Base-by-base conservation (phyloP, 192 early-diverging fungal species). In the Coemansia furcata region DNA sequence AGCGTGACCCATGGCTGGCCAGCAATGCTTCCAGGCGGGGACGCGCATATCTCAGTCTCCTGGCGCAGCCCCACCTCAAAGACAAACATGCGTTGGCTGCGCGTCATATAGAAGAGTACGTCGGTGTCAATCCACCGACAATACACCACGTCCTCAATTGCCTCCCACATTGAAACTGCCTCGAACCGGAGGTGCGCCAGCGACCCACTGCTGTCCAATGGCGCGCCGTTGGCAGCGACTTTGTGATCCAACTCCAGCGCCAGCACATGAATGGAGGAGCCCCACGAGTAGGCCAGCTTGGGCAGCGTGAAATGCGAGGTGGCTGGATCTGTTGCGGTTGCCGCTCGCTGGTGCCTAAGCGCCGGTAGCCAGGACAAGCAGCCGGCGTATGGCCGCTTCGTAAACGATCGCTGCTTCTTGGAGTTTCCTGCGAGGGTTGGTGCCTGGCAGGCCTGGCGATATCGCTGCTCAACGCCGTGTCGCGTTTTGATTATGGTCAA, bases 21-120 rank as follows among this genome's bases (percentile, higher is more conserved):
- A 14, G 59, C 66, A 19, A 83, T 75, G n/a, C 58, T 57, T 23
- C 67, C 64, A 4, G 78, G 78, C 29, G 78, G 78, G 17, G 73
- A 66, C 4, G 62, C 40, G 69, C 78, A 60, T 23, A 80, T 52
- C 61, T 72, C 70, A 1, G 78, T 74, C 30, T 76, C 76, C 29
- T 75, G 81, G 37, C 43, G 29, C 42, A 69, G 69, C 21, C 46
- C 52, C 5, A 52, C 61, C 43, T 83, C 81, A 37, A 78, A 61
- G n/a, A 76, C 81, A 75, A 83, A 83, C 12, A 83, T 57, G 6
- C 65, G 73, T 64, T 83, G 81, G 61, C 70, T 78, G 32, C 47
- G 75, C 6, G 81, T 78, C 75, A 83, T 77, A 42, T 71, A 78
- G 15, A 83, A 23, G 21, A 83, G 35, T 9, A 50, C 47, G 5